Evolutionary conservation across 2,329 filamentous ascomycete species (phyloP).

Genomic region (Grosmannia penicillata): DNA sequence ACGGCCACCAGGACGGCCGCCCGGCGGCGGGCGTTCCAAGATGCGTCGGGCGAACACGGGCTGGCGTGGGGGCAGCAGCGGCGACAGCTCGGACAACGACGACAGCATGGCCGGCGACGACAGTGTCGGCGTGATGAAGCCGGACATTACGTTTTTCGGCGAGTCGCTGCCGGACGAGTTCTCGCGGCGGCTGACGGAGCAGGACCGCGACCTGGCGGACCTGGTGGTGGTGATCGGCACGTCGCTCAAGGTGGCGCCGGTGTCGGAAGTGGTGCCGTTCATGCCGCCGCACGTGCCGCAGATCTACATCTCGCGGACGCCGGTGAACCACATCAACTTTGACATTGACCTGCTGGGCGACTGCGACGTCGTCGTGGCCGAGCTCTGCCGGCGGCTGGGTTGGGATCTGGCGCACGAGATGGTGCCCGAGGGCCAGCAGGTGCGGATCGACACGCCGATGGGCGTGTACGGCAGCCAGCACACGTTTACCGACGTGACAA

Average conservation of each 20-base stretch:
- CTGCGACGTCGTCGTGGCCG: slow-evolving; percentile 78
- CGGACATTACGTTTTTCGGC: slow-evolving; percentile 96
- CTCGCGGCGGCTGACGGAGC: slow-evolving; percentile 61
- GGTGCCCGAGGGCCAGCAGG: slow-evolving; percentile 51
- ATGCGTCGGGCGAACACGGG: slow-evolving; percentile 22
- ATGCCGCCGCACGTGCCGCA: slow-evolving; percentile 70
- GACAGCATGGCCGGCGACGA: slow-evolving; percentile 38
- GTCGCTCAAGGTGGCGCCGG: slow-evolving; percentile 86
- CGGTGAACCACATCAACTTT: slow-evolving; percentile 81
- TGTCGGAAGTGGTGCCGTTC: slow-evolving; percentile 77
- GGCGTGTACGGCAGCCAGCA: slow-evolving; percentile 28
- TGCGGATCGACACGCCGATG: slow-evolving; percentile 38
- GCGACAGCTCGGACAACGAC: slow-evolving; percentile 30
- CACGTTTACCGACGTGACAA: slow-evolving; percentile 19
- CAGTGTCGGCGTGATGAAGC: slow-evolving; percentile 74
- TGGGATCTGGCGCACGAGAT: slow-evolving; percentile 77
- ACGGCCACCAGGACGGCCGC: slow-evolving; percentile 14
- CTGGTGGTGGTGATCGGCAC: slow-evolving; percentile 94
- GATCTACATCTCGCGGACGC: slow-evolving; percentile 76
- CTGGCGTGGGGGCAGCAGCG: slow-evolving; percentile 24
- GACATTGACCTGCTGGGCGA: slow-evolving; percentile 94
- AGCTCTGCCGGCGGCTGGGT: slow-evolving; percentile 66
- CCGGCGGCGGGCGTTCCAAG: slow-evolving; percentile 14
- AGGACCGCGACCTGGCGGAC: slow-evolving; percentile 69
- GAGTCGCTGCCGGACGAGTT: slow-evolving; percentile 79